phyloP scores from a whole-genome alignment of 2,329 filamentous ascomycete species.

The Clonostachys byssicola region DNA sequence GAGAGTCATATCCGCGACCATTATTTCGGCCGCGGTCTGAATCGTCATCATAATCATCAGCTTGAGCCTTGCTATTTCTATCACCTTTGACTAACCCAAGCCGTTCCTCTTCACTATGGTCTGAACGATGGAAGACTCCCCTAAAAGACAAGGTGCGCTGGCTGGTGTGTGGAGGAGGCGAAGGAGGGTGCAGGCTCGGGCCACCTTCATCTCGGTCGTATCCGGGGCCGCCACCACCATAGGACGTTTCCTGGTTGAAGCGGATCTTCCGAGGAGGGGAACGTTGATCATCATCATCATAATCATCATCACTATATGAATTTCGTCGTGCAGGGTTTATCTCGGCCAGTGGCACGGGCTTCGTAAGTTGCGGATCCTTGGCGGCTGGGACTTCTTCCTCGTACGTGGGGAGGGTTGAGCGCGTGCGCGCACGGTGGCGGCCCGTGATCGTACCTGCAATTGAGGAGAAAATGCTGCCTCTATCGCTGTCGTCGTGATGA shows the following conservation, averaged over 20 bases:
- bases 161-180: slow-evolving; percentile 56
- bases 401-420: slow-evolving; percentile 20
- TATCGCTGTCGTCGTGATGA: slow-evolving; percentile 36
- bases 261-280: slow-evolving; percentile 40
- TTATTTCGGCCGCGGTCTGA: too few relatives aligned
- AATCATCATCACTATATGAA: slow-evolving; percentile 20
- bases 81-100: slow-evolving; percentile 80
- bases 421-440: slow-evolving; percentile 23
- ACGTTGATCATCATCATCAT: slow-evolving; percentile 31
- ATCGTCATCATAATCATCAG: background rate
- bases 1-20: too few relatives aligned
- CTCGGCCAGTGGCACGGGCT: slow-evolving; percentile 59
- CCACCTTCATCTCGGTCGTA: slow-evolving; percentile 28
- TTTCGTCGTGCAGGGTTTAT: slow-evolving; percentile 40
- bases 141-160: slow-evolving; percentile 89
- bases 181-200: slow-evolving; percentile 40
- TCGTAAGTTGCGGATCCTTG: slow-evolving; percentile 39
- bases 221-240: slow-evolving; percentile 31
- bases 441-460: slow-evolving; percentile 52
- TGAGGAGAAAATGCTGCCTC: slow-evolving; percentile 46
- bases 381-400: slow-evolving; percentile 23
- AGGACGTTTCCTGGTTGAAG: slow-evolving; percentile 37
- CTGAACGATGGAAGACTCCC: slow-evolving; percentile 60
- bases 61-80: background rate
- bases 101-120: slow-evolving; percentile 75